Base-by-base conservation (phyloP, 2,329 filamentous ascomycete species). In the Lojkania enalia region DNA sequence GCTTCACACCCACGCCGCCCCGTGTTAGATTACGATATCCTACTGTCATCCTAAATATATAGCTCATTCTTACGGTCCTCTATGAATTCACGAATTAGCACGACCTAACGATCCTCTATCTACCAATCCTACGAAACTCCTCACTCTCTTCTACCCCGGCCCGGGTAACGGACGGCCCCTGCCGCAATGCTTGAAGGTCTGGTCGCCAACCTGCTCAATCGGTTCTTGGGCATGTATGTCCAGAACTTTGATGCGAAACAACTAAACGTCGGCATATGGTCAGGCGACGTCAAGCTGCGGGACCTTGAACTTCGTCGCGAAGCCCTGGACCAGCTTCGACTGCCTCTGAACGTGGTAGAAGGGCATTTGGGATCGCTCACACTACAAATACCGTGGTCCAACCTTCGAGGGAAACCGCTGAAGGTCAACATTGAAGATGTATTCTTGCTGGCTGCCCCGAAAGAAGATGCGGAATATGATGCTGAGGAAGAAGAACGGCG, bases 191-290 rank as follows among this genome's bases (percentile, higher is more conserved):
- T 99, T 76, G 94, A 99, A 81, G 89, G 91, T 59, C 81, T 99
- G 60, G 94, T 97, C 54, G 90, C 94, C 62, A 95, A 92, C 74
- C 80, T 99, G 78, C 86, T 99, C 62, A 99, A 99, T 78, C 88
- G 95, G 77, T 97, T 99, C 75, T 77, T 99, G 83, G 95, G 94
- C 80, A 96, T 97, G 87, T 99, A 99, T 73, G 92, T 99, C 73
- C 91, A 95, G 81, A 97, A 99, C 74, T 99, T 99, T 70, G 94
- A 99, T 72, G 90, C 94, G 42, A 87, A 90, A 64, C 94, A 99
- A 77, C 81, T 99, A 56, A 99, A 99, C 69, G 91, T 99, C 53
- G 94, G 95, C 53, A 99, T 99, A 64, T 99, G 92, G 94, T 95
- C 89, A 16, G 94, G 95, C 61, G 94, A 99, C 76, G 94, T 99